Evolutionary conservation across 805 yeast species (phyloP).

Genomic region (Spathaspora girioi): DNA sequence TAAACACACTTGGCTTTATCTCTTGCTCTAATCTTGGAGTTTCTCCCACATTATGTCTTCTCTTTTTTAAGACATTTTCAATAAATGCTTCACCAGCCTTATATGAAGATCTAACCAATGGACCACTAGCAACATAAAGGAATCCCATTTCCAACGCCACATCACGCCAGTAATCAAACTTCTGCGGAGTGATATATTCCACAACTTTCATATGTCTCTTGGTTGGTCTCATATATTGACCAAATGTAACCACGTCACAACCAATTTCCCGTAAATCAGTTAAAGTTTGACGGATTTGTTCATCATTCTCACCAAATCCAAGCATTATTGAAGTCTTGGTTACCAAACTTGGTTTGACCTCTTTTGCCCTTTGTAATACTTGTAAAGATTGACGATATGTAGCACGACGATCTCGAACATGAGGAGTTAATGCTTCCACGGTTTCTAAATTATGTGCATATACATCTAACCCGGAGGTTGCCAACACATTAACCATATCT

Average conservation of each 20-base stretch:
- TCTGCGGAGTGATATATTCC: conserved; percentile 90
- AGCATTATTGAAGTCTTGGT: conserved; percentile 96
- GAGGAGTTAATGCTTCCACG: conserved; percentile 92
- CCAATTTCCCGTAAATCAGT: conserved; percentile 67
- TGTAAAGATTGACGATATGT: conserved; percentile 83
- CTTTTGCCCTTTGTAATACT: conserved; percentile 79
- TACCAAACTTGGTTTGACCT: conserved; percentile 65
- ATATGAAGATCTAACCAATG: conserved; percentile 92
- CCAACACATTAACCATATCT: conserved; percentile 73
- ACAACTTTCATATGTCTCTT: conserved; percentile 98
- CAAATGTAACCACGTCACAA: conserved; percentile 96
- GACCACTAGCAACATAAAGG: conserved; percentile 95
- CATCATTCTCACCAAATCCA: conserved; percentile 96
- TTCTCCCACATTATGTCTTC: conserved; percentile 51
- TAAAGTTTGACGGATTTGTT: conserved; percentile 73
- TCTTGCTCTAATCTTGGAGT: conserved; percentile 28
- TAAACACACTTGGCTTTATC: conserved; percentile 11
- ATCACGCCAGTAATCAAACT: conserved; percentile 90
- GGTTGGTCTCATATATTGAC: conserved; percentile 99
- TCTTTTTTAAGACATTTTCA: conserved; percentile 84
- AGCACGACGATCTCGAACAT: conserved; percentile 94
- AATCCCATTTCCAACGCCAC: conserved; percentile 87
- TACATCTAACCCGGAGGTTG: conserved; percentile 86
- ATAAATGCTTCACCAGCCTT: conserved; percentile 98
- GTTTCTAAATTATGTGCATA: conserved; percentile 97